Percentiles rank a stretch among this genome's conserved stretches.
These are phyloP conservation scores for Xylariaceae sp. DNA, from an alignment of 2,329 filamentous ascomycete species.

Conservation along the genomic window DNA sequence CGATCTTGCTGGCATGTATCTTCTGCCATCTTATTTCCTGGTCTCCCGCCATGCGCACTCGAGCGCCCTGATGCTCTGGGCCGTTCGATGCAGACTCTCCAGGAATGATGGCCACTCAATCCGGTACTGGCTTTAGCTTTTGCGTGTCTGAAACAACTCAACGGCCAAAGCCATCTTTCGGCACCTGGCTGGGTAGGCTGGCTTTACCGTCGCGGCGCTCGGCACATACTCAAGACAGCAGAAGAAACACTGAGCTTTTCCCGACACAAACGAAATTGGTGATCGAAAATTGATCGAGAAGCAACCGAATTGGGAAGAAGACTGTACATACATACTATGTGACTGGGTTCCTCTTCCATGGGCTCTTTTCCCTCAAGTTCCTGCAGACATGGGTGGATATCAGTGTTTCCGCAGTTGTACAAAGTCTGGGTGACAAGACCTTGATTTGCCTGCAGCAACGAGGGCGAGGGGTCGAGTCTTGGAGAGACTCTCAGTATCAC, in stretches of 20 bases:
- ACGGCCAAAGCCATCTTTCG: constrained; percentile 3
- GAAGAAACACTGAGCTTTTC: no score
- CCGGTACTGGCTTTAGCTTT: no score
- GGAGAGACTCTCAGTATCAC: no score
- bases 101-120: no score
- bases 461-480: not conserved
- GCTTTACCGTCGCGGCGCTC: constrained; percentile 1
- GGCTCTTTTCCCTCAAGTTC: not conserved
- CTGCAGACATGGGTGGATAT: not conserved
- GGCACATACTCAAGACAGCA: not conserved
- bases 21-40: no score
- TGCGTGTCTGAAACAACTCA: constrained; percentile 5
- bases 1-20: no score
- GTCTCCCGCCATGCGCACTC: no score
- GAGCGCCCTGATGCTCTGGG: no score
- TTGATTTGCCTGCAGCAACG: constrained; percentile 1
- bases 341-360: not conserved
- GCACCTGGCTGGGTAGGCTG: constrained; percentile 4
- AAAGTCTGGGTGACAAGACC: not conserved
- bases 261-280: no score
- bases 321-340: no score
- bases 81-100: no score
- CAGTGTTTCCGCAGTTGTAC: not conserved
- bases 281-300: not conserved
- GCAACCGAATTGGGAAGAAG: no score